Evolutionary conservation across 1,139 yeast genomes (phyloP).

Genomic region (Yamadazyma epiphylla): DNA sequence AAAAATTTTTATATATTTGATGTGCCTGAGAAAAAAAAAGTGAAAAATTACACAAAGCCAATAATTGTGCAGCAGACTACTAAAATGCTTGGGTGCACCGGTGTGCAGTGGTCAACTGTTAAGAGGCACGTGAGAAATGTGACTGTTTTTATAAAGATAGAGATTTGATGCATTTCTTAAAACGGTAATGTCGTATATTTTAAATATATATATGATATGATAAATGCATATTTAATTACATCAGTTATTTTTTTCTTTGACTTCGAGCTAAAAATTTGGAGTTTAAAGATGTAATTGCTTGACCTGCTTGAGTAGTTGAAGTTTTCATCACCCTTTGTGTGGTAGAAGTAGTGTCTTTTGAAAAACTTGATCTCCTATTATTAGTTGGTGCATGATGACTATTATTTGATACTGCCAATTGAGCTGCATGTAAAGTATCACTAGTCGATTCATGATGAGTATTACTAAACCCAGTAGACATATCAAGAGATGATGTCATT

Average conservation of each 20-base stretch:
- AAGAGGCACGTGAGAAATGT: constrained; percentile 2
- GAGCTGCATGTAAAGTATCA: constrained; percentile 41
- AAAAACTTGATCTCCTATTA: constrained; percentile 34
- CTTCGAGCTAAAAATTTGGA: constrained; percentile 44
- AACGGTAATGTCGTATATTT: neutral
- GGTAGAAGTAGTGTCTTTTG: constrained; percentile 20
- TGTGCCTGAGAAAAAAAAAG: constrained; percentile 5
- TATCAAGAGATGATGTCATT: constrained; percentile 19
- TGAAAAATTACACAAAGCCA: constrained; percentile 12
- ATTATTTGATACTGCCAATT: constrained; percentile 41
- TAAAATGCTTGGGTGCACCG: constrained; percentile 1
- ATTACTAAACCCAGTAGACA: constrained; percentile 33
- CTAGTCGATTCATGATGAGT: constrained; percentile 13
- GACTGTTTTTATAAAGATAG: constrained; percentile 7
- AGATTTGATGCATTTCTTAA: too few relatives aligned
- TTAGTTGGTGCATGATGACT: constrained; percentile 19
- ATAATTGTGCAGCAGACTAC: neutral
- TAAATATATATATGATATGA: too few relatives aligned
- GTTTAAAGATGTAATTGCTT: constrained; percentile 34
- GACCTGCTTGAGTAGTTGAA: constrained; percentile 5
- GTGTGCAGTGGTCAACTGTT: neutral
- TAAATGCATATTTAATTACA: too few relatives aligned
- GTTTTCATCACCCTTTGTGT: constrained; percentile 5
- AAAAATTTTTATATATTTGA: constrained; percentile 9
- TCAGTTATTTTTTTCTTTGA: constrained; percentile 30